phyloP scores from a whole-genome alignment of 495 filamentous ascomycete species.

The Immersiella caudata region DNA sequence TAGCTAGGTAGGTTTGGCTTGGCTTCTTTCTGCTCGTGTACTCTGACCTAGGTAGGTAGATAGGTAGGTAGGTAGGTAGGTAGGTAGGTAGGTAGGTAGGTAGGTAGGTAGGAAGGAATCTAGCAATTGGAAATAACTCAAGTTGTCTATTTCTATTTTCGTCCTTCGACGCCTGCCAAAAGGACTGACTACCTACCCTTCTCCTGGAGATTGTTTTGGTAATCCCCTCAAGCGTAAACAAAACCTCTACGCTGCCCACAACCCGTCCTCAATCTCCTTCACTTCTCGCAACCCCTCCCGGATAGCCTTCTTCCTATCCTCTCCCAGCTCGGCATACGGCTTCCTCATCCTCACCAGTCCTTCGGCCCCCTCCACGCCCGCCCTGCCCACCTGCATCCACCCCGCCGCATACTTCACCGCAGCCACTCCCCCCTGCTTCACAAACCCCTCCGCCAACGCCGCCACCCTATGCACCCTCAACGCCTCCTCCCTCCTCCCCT shows the following conservation, averaged over 20 bases:
- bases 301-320: conserved; percentile 52
- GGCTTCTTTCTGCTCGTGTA: no score
- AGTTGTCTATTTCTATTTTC: no score
- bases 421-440: conserved; percentile 61
- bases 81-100: no score
- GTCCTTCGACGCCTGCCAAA: no score
- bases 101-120: no score
- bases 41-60: no score
- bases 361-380: conserved; percentile 59
- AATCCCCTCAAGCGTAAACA: neutral
- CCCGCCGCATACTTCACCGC: conserved; percentile 67
- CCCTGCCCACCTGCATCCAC: conserved; percentile 55
- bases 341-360: conserved; percentile 59
- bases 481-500: conserved; percentile 56
- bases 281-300: conserved; percentile 53
- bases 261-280: conserved; percentile 48
- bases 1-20: no score
- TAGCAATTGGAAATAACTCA: no score
- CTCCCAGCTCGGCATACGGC: conserved; percentile 58
- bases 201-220: neutral
- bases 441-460: conserved; percentile 55
- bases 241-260: conserved; percentile 2
- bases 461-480: conserved; percentile 57
- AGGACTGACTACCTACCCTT: no score
- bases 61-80: no score